A percentile compares a stretch with the other conserved stretches of the same genome.
These are phyloP conservation scores for Cercophora scortea DNA, from an alignment of 495 filamentous ascomycete genomes.

Conservation along the genomic window DNA sequence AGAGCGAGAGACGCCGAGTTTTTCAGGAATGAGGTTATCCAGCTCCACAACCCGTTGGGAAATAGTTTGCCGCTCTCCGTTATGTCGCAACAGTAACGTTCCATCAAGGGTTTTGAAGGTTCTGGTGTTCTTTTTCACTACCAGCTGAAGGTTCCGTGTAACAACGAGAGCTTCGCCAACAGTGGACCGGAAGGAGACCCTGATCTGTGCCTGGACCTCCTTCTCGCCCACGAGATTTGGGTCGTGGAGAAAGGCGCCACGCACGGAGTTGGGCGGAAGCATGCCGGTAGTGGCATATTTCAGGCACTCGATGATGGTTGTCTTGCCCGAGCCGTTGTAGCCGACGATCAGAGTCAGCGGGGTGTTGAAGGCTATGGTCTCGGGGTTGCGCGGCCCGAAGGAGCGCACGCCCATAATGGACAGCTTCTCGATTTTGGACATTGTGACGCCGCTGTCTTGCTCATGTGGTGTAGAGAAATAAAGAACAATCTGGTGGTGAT, in stretches of 20 bases:
- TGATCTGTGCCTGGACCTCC: conserved; percentile 85
- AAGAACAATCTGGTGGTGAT: too few relatives aligned
- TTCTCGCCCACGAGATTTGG: conserved; percentile 86
- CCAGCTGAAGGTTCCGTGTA: conserved; percentile 74
- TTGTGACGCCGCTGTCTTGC: conserved; percentile 19
- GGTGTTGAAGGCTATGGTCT: conserved; percentile 83
- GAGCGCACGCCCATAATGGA: conserved; percentile 84
- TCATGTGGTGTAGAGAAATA: too few relatives aligned
- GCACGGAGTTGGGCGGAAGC: conserved; percentile 85
- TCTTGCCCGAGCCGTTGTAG: conserved; percentile 95
- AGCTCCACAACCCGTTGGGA: conserved; percentile 75
- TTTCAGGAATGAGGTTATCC: conserved; percentile 74
- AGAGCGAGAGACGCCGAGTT: conserved; percentile 83
- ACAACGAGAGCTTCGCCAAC: conserved; percentile 70
- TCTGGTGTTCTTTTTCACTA: conserved; percentile 70
- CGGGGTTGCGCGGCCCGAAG: conserved; percentile 67
- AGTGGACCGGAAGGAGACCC: conserved; percentile 73
- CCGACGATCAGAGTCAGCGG: conserved; percentile 94
- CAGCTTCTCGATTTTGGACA: conserved; percentile 81
- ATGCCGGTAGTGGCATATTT: conserved; percentile 97
- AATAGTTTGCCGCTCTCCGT: conserved; percentile 70
- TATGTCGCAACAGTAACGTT: conserved; percentile 60
- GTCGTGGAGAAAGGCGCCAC: conserved; percentile 94
- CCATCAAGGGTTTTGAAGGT: conserved; percentile 75
- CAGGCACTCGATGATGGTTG: conserved; percentile 97